Base-by-base conservation (phyloP, 2,329 filamentous ascomycete genomes). In the Cercospora sesami region DNA sequence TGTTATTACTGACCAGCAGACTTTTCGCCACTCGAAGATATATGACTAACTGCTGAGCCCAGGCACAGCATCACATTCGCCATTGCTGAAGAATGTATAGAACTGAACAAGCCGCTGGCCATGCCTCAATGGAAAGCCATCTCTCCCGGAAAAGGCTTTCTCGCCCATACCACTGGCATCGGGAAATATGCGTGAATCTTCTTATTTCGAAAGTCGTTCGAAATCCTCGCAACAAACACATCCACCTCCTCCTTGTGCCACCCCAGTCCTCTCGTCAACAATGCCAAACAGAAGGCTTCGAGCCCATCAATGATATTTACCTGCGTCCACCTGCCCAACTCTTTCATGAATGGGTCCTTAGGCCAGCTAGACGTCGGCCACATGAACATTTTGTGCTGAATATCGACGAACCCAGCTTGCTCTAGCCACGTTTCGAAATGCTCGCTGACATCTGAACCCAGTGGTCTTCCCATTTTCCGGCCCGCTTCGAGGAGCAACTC, bases 261-360 rank as follows among this genome's bases (percentile, higher is more conserved):
- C 7, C 79, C 79, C 21, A 83, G 73, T 2, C 74, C 78, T 30
- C 80, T 71, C 2, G 80, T 83, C 60, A 83, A 74, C 45, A 82
- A 73, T 4, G 80, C 79, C 68, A 82, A 73, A 60, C 80, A 80
- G 66, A 81, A 81, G 2, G 78, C 80, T 69, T 83, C 80, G 10
- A 83, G 70, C 0, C 79, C 80, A 16, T 83, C 78, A 2, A 80
- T 72, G 51, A 79, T 79, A 62, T 82, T 81, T 63, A 80, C 75
- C 66, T 80, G 74, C 63, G 81, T 82, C 76, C 79, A 83, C 30
- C 80, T 76, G 16, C 84, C 83, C 23, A 86, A 80, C 69, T 83
- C 81, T 72, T 84, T 86, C 79, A 83, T 80, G 63, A 81, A 81
- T 1, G 79, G 78, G 60, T 85, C 82, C 61, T 81, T 81, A 5